Evolutionary conservation across 768 basidiomycete genomes (phyloP).

Genomic region (Leccinum imitatum): DNA sequence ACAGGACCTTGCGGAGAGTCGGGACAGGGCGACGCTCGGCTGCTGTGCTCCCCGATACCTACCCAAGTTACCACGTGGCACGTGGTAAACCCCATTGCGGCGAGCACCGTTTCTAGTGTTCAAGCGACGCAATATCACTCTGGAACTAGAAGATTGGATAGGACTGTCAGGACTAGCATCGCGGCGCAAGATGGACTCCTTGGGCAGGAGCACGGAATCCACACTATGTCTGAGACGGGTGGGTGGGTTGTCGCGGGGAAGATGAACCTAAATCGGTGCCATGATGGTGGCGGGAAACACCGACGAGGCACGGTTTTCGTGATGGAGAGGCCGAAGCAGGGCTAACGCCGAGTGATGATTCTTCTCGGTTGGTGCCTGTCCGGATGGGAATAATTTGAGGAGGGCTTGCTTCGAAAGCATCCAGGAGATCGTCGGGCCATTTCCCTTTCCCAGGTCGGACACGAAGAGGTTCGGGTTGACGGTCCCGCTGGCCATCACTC

Average conservation of each 20-base stretch:
- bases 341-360: constrained; percentile 26
- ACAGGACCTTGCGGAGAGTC: constrained; percentile 30
- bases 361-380: constrained; percentile 20
- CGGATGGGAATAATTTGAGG: constrained; percentile 31
- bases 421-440: constrained; percentile 82
- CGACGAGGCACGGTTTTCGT: constrained; percentile 57
- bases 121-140: constrained; percentile 54
- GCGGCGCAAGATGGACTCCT: constrained; percentile 45
- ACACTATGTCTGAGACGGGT: constrained; percentile 63
- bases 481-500: constrained; percentile 23
- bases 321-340: constrained; percentile 47
- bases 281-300: constrained; percentile 43
- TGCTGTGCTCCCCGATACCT: constrained; percentile 49
- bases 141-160: constrained; percentile 35
- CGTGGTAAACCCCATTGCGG: constrained; percentile 45
- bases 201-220: constrained; percentile 52
- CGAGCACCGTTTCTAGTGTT: constrained; percentile 52
- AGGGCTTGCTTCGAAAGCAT: constrained; percentile 46
- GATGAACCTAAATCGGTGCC: constrained; percentile 42
- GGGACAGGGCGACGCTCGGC: constrained; percentile 37
- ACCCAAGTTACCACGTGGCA: constrained; percentile 42
- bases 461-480: constrained; percentile 33
- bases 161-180: constrained; percentile 62
- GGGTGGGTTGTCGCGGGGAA: constrained; percentile 52
- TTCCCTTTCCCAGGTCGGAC: constrained; percentile 74